A percentile compares a stretch with the other conserved stretches of the same genome.
These are phyloP conservation scores for Coemansia javaensis DNA, from an alignment of 192 early-diverging fungal species.

Conservation along the genomic window DNA sequence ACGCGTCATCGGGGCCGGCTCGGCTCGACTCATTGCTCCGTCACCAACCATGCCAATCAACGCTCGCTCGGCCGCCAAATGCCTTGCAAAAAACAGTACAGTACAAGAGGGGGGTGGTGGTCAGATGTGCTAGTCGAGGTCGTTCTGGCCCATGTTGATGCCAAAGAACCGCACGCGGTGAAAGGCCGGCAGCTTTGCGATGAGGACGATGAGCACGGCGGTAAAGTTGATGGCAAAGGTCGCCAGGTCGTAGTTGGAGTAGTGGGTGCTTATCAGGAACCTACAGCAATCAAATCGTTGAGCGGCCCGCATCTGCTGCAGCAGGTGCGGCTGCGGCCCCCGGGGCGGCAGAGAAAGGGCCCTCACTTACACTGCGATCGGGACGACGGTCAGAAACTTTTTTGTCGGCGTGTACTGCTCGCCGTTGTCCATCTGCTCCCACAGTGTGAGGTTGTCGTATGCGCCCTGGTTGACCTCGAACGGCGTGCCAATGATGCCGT, in stretches of 20 bases:
- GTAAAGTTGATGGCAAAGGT: conserved; percentile 90
- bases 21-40: no score
- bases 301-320: no score
- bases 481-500: conserved; percentile 93
- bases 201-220: conserved; percentile 74
- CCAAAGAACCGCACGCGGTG: conserved; percentile 92
- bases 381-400: conserved; percentile 94
- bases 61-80: no score
- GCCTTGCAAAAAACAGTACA: not conserved
- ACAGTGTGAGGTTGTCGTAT: conserved; percentile 88
- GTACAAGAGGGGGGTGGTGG: not conserved
- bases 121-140: conserved; percentile 23
- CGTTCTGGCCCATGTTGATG: conserved; percentile 67
- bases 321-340: no score
- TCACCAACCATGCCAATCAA: no score
- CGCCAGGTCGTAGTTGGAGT: conserved; percentile 87
- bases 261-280: conserved; percentile 92
- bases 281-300: no score
- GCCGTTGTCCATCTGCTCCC: conserved; percentile 99
- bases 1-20: no score
- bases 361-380: conserved; percentile 81
- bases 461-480: conserved; percentile 93
- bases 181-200: conserved; percentile 89
- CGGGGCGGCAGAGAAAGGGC: not conserved
- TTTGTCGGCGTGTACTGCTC: conserved; percentile 97